A percentile compares a stretch with the other conserved stretches of the same genome.
Evolutionary conservation across 768 basidiomycete species (phyloP).

Genomic region (Cystofilobasidium ferigula): DNA sequence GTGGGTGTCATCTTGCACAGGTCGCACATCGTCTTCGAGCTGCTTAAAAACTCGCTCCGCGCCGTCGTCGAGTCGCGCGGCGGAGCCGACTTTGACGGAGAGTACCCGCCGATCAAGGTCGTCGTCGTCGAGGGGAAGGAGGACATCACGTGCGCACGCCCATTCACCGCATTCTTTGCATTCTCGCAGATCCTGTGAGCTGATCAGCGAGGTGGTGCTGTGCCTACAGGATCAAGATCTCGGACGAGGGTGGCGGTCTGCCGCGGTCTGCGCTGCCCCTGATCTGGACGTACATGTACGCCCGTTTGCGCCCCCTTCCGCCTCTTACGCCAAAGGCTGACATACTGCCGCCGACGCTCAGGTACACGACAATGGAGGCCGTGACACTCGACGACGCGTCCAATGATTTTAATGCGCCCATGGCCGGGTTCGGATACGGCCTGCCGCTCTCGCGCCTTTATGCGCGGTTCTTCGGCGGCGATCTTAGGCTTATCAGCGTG

Average conservation of each 20-base stretch:
- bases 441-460: slow-evolving; percentile 87
- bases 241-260: slow-evolving; percentile 93
- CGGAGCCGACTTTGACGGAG: slow-evolving; percentile 65
- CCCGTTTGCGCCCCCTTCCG: too few species aligned
- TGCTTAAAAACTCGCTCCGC: slow-evolving; percentile 92
- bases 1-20: not conserved
- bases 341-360: too few species aligned
- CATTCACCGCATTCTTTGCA: too few species aligned
- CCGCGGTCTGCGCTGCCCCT: slow-evolving; percentile 46
- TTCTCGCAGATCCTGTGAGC: not conserved
- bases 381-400: slow-evolving; percentile 48
- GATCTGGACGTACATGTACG: slow-evolving; percentile 95
- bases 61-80: slow-evolving; percentile 81
- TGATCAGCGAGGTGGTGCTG: not conserved
- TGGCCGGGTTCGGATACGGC: slow-evolving; percentile 87
- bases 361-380: slow-evolving; percentile 33
- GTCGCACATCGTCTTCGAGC: slow-evolving; percentile 83
- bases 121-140: slow-evolving; percentile 62
- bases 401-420: slow-evolving; percentile 88
- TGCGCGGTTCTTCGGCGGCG: slow-evolving; percentile 81
- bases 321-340: too few species aligned
- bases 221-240: slow-evolving; percentile 76
- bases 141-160: slow-evolving; percentile 18
- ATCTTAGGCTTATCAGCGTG: slow-evolving; percentile 62
- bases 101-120: slow-evolving; percentile 83